Base-by-base conservation (phyloP, 805 yeast species). In the Metschnikowia cerradonensis region DNA sequence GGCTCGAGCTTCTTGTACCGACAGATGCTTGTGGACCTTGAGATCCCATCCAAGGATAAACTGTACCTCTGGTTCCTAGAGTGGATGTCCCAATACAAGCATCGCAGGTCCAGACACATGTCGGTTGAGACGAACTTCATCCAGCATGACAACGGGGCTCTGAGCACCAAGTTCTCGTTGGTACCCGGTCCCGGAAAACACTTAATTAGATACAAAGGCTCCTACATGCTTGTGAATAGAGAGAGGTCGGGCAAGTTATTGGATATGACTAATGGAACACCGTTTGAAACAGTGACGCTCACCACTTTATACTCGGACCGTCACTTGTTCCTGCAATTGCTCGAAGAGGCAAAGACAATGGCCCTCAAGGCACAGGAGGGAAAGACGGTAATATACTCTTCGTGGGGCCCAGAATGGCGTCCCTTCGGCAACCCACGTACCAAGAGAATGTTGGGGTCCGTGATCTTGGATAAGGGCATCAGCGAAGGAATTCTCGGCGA, bases 381-480 rank as follows among this genome's bases (percentile, higher is more conserved):
- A 6, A 92, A 90, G 63, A 94, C 98, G 0, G 98, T 94, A 6
- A 71, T 94, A 4, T 94, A 81, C 67, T 89, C 97, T 3, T 87
- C 96, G 10, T 92, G 94, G 89, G 99, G 98, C 0, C 96, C 96
- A 30, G 99, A 94, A 63, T 94, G 99, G 99, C 77, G 98, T 62
- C 96, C 96, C 4, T 94, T 94, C 73, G 99, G 99, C 2, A 91
- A 85, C 64, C 98, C 99, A 1, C 78, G 97, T 55, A 85, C 84
- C 60, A 92, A 92, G 69, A 77, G 99, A 59, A 69, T 86, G 26
- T 70, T 92, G 36, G 92, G 87, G 3, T 87, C 96, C 6, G 99
- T 94, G 14, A 83, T 94, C 23, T 72, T 94, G 48, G 98, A 90
- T 66, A 67, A 77, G 22, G 90, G 88, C 2, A 75, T 94, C 46